phyloP scores from a whole-genome alignment of 2,329 filamentous ascomycete species.

The Fusarium hostae region DNA sequence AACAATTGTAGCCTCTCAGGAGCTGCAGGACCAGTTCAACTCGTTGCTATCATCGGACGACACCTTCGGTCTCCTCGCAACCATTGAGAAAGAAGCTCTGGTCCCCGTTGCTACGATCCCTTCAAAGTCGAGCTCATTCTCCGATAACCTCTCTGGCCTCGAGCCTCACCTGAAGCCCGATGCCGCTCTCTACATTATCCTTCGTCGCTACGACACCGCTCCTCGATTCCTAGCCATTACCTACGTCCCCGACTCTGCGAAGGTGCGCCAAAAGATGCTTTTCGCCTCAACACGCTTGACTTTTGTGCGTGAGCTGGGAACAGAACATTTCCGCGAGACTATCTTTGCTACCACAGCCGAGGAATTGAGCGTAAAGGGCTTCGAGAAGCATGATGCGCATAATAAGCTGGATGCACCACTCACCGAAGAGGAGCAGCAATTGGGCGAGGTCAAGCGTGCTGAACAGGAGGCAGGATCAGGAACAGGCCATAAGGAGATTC shows the following conservation, averaged over 20 bases:
- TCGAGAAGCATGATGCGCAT: constrained; percentile 78
- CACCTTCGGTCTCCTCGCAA: constrained; percentile 77
- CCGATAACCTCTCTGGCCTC: constrained; percentile 71
- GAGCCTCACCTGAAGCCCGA: constrained; percentile 72
- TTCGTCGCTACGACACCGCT: constrained; percentile 71
- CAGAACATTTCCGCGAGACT: constrained; percentile 81
- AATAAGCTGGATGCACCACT: constrained; percentile 72
- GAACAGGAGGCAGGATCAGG: constrained; percentile 80
- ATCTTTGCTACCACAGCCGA: constrained; percentile 76
- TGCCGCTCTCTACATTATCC: constrained; percentile 77
- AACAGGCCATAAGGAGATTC: constrained; percentile 69
- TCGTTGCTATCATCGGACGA: constrained; percentile 69
- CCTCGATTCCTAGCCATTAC: constrained; percentile 76
- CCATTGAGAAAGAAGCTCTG: constrained; percentile 76
- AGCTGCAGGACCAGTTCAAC: constrained; percentile 80
- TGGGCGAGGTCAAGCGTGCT: constrained; percentile 78
- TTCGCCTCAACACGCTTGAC: constrained; percentile 83
- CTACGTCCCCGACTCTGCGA: constrained; percentile 82
- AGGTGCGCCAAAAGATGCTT: constrained; percentile 87
- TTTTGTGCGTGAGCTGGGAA: constrained; percentile 79
- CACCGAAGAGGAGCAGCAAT: constrained; percentile 79
- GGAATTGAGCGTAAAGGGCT: constrained; percentile 76
- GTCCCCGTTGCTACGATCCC: constrained; percentile 67
- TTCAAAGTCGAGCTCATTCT: constrained; percentile 67
- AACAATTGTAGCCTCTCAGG: constrained; percentile 71